Evolutionary conservation across 2,329 filamentous ascomycete species (phyloP), one percentile per base, ranked within the genome.

Genomic region (Cryphonectria carpinicola): DNA sequence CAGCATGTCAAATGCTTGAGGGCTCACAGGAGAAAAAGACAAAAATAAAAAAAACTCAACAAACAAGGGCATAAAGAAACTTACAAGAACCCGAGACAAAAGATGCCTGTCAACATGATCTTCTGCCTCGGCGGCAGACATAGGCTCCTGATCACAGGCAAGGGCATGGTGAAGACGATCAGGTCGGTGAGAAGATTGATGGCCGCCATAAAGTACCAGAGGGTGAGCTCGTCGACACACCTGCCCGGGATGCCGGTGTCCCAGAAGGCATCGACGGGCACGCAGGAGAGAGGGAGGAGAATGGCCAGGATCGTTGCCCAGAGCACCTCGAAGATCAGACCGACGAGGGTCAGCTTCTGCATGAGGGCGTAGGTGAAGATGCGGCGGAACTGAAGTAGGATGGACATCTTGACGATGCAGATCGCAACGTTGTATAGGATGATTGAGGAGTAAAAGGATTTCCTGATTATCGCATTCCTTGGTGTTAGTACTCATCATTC

Each of bases 371-470:
- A 72, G 17, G 75, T 70, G 66, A 81, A 81, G 25, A 81, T 78
- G 22, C 80, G 77, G 3, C 79, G 76, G 76, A 81, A 81, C 70
- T 81, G 79, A 11, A 81, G 71, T 10, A 81, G 71, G 68, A 81
- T 80, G 25, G 79, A 79, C 14, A 78, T 73, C 70, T 81, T 81
- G 71, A 79, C 77, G 10, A 77, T 64, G 65, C 74, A 74, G 17
- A 79, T 74, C 11, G 73, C 75, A 28, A 77, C 64, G 66, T 79
- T 79, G 74, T 80, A 81, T n/a, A 77, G 61, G 54, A 80, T 68
- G 37, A 81, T 77, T 22, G 76, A 75, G 43, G 72, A 37, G 70
- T 76, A 81, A n/a, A 81, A 77, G 0, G 74, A 73, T 76, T 80
- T 69, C 52, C 25, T 52, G 25, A 49, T 62, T 1, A n/a, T 8